Base-by-base conservation (phyloP, 2,329 filamentous ascomycete species). In the Trichoderma asperellum region DNA sequence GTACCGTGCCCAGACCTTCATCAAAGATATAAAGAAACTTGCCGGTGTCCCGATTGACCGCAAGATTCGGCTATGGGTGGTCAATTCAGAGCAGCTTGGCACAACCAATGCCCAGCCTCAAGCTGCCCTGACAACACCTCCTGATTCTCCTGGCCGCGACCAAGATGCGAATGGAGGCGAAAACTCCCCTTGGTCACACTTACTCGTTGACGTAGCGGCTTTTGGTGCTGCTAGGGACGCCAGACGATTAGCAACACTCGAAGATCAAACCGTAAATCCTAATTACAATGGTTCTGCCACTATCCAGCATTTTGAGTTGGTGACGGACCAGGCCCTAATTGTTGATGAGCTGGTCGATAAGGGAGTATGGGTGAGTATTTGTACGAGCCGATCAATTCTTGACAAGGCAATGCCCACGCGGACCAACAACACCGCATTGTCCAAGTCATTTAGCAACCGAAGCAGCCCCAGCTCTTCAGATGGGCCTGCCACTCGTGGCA, bases 261-360 rank as follows among this genome's bases (percentile, higher is more conserved):
- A 79, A 53, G 95, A 98, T 77, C 84, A 90, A 59, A 96, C 92
- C 0, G 82, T 82, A 68, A 90, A 96, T 74, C 74, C 83, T 2
- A 94, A 93, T 43, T 95, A 92, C 79, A 97, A 96, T 73, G 93
- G 94, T 16, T 86, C 82, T 27, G 84, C 88, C 70, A 88, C 87
- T 1, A 80, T 97, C 59, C 86, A 87, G 53, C 82, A 88, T 66
- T 86, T 89, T 61, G 89, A 90, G 1, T 83, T 97, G 27, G 87
- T 85, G n/a, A 87, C 88, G 37, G 90, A 93, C 71, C 89, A 92
- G 75, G 88, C 90, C 4, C 85, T 97, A 61, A 88, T 97, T n/a
- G 82, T 98, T 5, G 95, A 98, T 77, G 93, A 97, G 77, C 85
- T 90, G 71, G 83, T 91, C 58, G 85, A 87, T 21, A 87, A 89